A percentile compares a stretch with the other conserved stretches of the same genome.
phyloP scores from a whole-genome alignment of 2,329 filamentous ascomycete genomes.

The Talaromyces funiculosus region DNA sequence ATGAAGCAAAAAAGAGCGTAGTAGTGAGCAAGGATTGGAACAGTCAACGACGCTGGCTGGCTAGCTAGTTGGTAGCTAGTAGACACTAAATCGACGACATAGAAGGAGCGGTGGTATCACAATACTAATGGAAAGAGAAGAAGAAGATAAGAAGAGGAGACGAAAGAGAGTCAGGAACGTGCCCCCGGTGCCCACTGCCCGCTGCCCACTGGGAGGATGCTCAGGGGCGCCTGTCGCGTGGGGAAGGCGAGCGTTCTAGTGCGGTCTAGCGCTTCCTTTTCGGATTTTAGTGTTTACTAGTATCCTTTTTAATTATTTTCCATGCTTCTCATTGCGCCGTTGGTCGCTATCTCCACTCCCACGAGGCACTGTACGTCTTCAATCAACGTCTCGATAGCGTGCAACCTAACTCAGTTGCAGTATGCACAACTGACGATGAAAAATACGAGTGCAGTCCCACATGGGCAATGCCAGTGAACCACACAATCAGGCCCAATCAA shows the following conservation, averaged over 20 bases:
- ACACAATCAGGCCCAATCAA: too few species aligned
- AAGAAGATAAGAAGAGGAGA: not conserved
- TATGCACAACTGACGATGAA: not conserved
- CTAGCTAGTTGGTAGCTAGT: not conserved
- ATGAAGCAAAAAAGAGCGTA: not conserved
- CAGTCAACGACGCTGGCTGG: not conserved
- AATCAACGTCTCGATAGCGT: not conserved
- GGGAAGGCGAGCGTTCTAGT: constrained; percentile 1
- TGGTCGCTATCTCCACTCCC: not conserved
- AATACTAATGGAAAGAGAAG: not conserved
- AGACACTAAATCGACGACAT: not conserved
- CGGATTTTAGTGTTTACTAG: too few species aligned
- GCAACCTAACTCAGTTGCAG: too few species aligned
- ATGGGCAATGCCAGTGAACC: not conserved
- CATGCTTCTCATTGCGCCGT: not conserved
- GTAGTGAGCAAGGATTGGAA: not conserved
- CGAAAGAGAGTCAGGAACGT: not conserved
- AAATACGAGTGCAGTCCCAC: not conserved
- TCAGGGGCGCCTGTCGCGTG: not conserved
- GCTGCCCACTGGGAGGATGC: not conserved
- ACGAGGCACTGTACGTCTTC: not conserved
- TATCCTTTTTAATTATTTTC: not conserved
- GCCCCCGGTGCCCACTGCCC: not conserved
- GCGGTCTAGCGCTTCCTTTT: not conserved
- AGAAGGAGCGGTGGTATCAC: not conserved